These are phyloP conservation scores for Discostella stelligeroides DNA, from an alignment of 108 stramenopile species.

Conservation along the genomic window DNA sequence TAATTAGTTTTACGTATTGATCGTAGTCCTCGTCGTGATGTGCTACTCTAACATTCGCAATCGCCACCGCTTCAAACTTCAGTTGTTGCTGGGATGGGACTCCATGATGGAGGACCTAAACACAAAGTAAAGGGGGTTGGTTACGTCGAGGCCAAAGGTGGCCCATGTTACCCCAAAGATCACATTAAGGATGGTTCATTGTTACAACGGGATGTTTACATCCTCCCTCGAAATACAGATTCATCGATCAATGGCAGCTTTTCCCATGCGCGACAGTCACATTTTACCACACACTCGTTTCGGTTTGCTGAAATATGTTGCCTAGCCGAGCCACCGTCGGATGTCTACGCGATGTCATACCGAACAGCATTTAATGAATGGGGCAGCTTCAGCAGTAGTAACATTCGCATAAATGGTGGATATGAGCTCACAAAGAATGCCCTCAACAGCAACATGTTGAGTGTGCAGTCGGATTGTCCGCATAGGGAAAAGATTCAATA, in stretches of 20 bases:
- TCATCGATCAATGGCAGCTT: slow-evolving; percentile 35
- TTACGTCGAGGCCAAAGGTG: slow-evolving; percentile 40
- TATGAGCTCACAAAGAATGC: slow-evolving; percentile 50
- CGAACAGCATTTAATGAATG: slow-evolving; percentile 46
- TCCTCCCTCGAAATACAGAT: slow-evolving; percentile 26
- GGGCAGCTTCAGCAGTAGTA: slow-evolving; percentile 43
- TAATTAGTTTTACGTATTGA: background rate
- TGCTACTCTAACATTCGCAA: no score
- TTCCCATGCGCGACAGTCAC: slow-evolving; percentile 44
- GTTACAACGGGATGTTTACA: slow-evolving; percentile 52
- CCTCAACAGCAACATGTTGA: slow-evolving; percentile 51
- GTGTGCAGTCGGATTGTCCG: slow-evolving; percentile 64
- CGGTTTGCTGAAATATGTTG: slow-evolving; percentile 54
- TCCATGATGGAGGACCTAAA: slow-evolving; percentile 40
- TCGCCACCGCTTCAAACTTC: no score
- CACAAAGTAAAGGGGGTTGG: slow-evolving; percentile 34
- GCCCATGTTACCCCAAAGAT: slow-evolving; percentile 50
- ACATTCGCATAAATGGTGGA: slow-evolving; percentile 49
- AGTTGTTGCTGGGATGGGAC: slow-evolving; percentile 49
- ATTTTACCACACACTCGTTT: slow-evolving; percentile 52
- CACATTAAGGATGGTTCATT: slow-evolving; percentile 39
- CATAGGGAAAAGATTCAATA: slow-evolving; percentile 67
- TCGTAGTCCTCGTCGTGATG: background rate
- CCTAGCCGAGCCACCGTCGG: slow-evolving; percentile 38
- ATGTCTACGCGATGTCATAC: slow-evolving; percentile 36